Evolutionary conservation across 2,329 filamentous ascomycete species (phyloP), one percentile per base, ranked within the genome.

Genomic region (Talaromyces sp.): DNA sequence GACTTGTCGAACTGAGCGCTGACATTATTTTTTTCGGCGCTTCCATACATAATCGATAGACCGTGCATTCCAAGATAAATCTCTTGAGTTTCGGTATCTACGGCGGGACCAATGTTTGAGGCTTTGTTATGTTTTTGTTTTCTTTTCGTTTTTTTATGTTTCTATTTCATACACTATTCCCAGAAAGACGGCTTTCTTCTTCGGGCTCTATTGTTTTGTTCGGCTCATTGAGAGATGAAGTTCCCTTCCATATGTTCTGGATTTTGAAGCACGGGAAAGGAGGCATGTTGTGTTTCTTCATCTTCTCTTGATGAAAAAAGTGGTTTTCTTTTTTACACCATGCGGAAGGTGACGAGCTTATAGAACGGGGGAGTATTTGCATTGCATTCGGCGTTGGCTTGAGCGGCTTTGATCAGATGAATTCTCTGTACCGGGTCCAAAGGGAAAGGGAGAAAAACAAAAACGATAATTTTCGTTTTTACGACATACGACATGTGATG

Each of bases 341-440:
- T 62, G 57, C 63, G 62, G 60, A 27, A 65, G 64, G 69, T 64
- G 65, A 57, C 62, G 65, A 59, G 66, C 65, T 66, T 71, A 72
- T 59, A 67, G 71, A 67, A 69, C 64, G 68, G 70, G 66, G 67
- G 47, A 56, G 73, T 73, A 64, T 69, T 76, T 76, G 74, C 74
- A 76, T 76, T 76, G 67, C 72, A 68, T 75, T 70, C 74, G 75
- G 74, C 75, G 75, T 76, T 76, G 71, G 72, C 73, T 73, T 73
- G 72, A 74, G 70, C 70, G 72, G 68, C 70, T 69, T 62, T 67
- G 65, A 70, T 65, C 69, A 68, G 65, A 68, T 65, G 64, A 57
- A 60, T 73, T 70, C 70, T 74, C 69, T 72, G 64, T 66, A 68
- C 63, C 65, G 65, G 67, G 73, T 68, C 71, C 70, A 69, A 69